Evolutionary conservation across 1,139 yeast genomes (phyloP).

Genomic region (Zygosaccharomyces sapae): DNA sequence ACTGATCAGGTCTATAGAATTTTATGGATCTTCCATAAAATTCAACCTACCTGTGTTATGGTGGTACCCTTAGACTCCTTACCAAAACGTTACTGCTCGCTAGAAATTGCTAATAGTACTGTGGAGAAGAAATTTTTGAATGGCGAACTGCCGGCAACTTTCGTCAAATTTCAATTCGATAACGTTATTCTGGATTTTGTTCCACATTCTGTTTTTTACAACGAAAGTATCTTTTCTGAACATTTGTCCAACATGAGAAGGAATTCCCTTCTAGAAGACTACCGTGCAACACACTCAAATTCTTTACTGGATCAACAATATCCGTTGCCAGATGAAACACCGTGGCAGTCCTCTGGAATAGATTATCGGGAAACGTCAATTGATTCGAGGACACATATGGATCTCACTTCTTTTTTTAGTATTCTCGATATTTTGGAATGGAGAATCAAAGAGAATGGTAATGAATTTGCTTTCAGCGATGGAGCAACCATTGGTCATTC

Average conservation of each 20-base stretch:
- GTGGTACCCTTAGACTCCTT: constrained; percentile 78
- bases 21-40: constrained; percentile 58
- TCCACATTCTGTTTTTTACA: constrained; percentile 35
- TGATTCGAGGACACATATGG: constrained; percentile 74
- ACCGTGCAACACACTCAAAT: neutral
- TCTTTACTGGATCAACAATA: constrained; percentile 3
- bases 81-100: constrained; percentile 55
- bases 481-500: constrained; percentile 42
- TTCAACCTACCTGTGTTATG: constrained; percentile 76
- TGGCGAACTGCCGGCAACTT: constrained; percentile 72
- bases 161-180: constrained; percentile 60
- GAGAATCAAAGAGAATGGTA: constrained; percentile 70
- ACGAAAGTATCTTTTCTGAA: constrained; percentile 36
- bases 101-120: constrained; percentile 88
- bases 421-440: constrained; percentile 74
- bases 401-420: constrained; percentile 66
- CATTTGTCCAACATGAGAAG: constrained; percentile 34
- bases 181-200: constrained; percentile 35
- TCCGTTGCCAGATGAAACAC: constrained; percentile 5
- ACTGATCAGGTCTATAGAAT: constrained; percentile 73
- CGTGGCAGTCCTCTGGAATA: constrained; percentile 67
- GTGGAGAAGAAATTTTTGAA: constrained; percentile 77
- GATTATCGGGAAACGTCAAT: constrained; percentile 69
- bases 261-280: constrained; percentile 22
- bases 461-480: constrained; percentile 74